Evolutionary conservation across 768 basidiomycete genomes (phyloP).

Genomic region (Lactarius deliciosus): DNA sequence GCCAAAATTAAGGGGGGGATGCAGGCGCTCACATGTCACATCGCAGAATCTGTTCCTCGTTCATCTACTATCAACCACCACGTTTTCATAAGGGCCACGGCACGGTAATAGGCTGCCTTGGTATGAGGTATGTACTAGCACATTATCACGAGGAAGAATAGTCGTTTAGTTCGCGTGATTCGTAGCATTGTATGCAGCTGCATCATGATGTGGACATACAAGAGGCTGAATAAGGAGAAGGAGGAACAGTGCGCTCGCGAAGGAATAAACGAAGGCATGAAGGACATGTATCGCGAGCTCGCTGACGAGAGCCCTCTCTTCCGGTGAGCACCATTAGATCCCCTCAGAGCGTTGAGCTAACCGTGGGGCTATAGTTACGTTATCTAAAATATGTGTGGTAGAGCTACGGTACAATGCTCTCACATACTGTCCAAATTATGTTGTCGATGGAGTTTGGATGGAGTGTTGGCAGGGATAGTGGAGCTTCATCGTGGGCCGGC

Average conservation of each 20-base stretch:
- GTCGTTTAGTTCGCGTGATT: conserved; percentile 9
- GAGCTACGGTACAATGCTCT: neutral
- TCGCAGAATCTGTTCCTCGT: conserved; percentile 44
- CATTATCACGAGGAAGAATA: neutral
- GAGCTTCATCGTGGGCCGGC: neutral
- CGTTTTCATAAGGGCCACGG: conserved; percentile 42
- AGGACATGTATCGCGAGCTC: conserved; percentile 46
- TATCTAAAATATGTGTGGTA: conserved; percentile 8
- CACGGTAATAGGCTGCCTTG: conserved; percentile 39
- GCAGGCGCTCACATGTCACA: neutral
- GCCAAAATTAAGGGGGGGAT: neutral
- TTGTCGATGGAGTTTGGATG: neutral
- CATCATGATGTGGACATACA: conserved; percentile 52
- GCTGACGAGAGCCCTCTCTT: conserved; percentile 58
- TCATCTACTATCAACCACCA: conserved; percentile 42
- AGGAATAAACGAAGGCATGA: conserved; percentile 43
- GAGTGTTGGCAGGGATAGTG: neutral
- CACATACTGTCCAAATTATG: no score
- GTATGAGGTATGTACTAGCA: conserved; percentile 26
- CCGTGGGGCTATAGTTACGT: conserved; percentile 17
- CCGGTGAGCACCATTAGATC: conserved; percentile 37
- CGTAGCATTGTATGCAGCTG: conserved; percentile 43
- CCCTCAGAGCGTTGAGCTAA: neutral
- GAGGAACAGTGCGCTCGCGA: conserved; percentile 45
- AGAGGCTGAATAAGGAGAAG: conserved; percentile 50